Conservation (phyloP, 305 asterid genomes). For the Fraxinus velutina region DNA sequence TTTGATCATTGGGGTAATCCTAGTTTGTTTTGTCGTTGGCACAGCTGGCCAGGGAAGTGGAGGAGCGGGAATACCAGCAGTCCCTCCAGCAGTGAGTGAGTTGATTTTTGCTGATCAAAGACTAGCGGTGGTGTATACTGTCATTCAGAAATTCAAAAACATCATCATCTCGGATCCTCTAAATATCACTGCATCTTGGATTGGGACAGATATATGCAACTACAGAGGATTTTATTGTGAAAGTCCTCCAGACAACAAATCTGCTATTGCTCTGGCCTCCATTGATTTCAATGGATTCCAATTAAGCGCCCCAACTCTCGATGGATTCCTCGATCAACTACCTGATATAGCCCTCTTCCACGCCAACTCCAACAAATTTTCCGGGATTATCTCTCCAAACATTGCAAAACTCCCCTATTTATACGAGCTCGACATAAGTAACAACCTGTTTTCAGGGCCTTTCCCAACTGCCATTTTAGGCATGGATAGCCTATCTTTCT, state of each 20-base stretch:
- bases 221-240: conserved; percentile 69
- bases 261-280: conserved; percentile 69
- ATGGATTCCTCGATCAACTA: conserved; percentile 62
- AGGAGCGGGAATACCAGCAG: conserved; percentile 7
- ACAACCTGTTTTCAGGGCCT: conserved; percentile 59
- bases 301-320: conserved; percentile 50
- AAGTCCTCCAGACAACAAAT: conserved; percentile 62
- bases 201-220: conserved; percentile 54
- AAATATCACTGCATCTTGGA: conserved; percentile 58
- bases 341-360: conserved; percentile 75
- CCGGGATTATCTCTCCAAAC: conserved; percentile 45
- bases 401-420: conserved; percentile 51
- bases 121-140: conserved; percentile 52
- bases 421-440: conserved; percentile 72
- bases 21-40: background rate
- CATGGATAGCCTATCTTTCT: conserved; percentile 44
- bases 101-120: conserved; percentile 53
- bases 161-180: conserved; percentile 55
- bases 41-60: background rate
- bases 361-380: conserved; percentile 64
- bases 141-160: conserved; percentile 59
- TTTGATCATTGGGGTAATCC: conserved; percentile 8
- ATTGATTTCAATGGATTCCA: conserved; percentile 74
- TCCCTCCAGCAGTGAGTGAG: conserved; percentile 16
- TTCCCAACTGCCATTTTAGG: conserved; percentile 47